phyloP scores from a whole-genome alignment of 768 basidiomycete species.

The Leccinum ochraceum region DNA sequence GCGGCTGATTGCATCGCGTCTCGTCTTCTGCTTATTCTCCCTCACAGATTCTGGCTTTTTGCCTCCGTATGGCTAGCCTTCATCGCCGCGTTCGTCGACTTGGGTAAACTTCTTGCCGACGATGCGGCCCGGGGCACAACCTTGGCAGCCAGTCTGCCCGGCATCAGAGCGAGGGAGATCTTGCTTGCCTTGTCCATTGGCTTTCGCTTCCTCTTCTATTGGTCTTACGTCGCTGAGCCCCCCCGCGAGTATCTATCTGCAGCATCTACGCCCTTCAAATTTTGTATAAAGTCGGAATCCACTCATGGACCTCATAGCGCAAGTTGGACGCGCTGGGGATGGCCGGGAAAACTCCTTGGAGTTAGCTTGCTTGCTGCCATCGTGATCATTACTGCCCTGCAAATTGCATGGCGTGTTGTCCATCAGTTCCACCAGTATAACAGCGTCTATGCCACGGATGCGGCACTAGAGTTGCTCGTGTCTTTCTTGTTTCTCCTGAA shows the following conservation, averaged over 20 bases:
- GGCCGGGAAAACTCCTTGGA: constrained; percentile 52
- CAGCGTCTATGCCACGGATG: constrained; percentile 57
- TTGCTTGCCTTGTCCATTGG: constrained; percentile 57
- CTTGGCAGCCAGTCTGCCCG: constrained; percentile 25
- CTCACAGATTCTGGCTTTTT: constrained; percentile 53
- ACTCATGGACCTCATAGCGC: constrained; percentile 48
- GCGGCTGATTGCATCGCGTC: not conserved
- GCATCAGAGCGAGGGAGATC: constrained; percentile 58
- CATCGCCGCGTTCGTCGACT: constrained; percentile 60
- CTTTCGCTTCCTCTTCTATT: constrained; percentile 65
- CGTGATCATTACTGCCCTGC: constrained; percentile 52
- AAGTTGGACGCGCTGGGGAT: constrained; percentile 67
- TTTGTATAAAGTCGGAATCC: constrained; percentile 16
- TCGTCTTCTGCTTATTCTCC: constrained; percentile 5
- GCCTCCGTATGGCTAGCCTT: constrained; percentile 61
- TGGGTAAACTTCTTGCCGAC: constrained; percentile 51
- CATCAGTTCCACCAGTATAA: constrained; percentile 39
- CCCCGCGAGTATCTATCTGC: constrained; percentile 40
- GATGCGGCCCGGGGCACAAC: constrained; percentile 31
- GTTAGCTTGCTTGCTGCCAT: constrained; percentile 48
- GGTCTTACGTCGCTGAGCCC: constrained; percentile 61
- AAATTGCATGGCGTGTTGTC: constrained; percentile 62
- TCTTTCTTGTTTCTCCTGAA: constrained; percentile 64
- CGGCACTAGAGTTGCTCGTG: constrained; percentile 56
- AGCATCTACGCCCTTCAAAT: constrained; percentile 25